phyloP scores from a whole-genome alignment of 768 basidiomycete species.

The Cantharellus cinnabarinus region DNA sequence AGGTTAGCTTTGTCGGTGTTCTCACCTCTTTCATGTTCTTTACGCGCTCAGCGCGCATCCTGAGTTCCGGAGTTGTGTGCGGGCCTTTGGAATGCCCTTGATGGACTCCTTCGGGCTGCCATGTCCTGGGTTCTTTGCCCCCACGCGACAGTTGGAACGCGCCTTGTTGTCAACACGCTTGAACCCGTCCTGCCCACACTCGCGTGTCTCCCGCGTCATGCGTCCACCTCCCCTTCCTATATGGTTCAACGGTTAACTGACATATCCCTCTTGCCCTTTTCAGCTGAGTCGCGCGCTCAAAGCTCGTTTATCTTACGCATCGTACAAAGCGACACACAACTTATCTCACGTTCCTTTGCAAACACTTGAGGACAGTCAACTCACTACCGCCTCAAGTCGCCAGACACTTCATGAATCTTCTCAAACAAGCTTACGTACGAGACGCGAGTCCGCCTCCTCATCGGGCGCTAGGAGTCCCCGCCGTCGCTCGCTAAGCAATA shows the following conservation, averaged over 20 bases:
- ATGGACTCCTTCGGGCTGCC: background rate
- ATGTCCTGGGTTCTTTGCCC: background rate
- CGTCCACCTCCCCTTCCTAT: slow-evolving; percentile 1
- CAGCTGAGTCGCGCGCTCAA: slow-evolving; percentile 69
- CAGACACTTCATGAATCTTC: background rate
- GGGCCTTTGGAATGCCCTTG: background rate
- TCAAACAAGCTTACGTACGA: slow-evolving; percentile 9
- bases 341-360: slow-evolving; percentile 40
- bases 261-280: slow-evolving; percentile 2
- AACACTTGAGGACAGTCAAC: slow-evolving; percentile 33
- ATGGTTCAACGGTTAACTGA: slow-evolving; percentile 4
- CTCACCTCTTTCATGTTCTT: background rate
- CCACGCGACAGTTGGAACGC: too few relatives aligned
- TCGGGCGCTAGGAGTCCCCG: slow-evolving; percentile 25
- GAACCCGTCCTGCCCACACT: slow-evolving; percentile 11
- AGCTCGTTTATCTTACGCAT: slow-evolving; percentile 62
- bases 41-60: background rate
- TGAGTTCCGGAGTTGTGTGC: background rate
- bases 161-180: background rate
- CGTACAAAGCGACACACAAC: slow-evolving; percentile 65
- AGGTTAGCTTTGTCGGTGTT: slow-evolving; percentile 32
- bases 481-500: background rate
- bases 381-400: background rate
- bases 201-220: slow-evolving; percentile 1
- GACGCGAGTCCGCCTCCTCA: slow-evolving; percentile 31